Conservation (phyloP, 164 flowering plant species). For the Magnolia kwangsiensis region DNA sequence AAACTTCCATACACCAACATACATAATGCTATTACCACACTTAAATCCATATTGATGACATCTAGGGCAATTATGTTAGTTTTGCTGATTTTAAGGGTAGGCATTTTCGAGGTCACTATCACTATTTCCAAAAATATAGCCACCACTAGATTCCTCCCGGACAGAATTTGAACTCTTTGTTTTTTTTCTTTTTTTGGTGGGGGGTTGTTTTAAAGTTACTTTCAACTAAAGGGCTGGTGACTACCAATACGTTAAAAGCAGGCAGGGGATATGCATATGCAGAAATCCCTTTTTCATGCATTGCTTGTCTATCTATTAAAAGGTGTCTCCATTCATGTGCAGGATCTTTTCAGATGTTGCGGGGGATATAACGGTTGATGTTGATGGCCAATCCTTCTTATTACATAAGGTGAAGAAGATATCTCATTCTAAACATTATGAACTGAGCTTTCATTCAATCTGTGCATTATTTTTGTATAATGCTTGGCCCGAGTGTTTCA, state of each 20-base stretch:
- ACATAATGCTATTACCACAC: no score
- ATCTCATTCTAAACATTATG: neutral
- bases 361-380: slow-evolving; percentile 67
- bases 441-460: neutral
- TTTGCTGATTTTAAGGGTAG: no score
- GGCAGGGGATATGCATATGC: neutral
- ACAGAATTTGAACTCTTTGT: no score
- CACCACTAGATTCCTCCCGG: no score
- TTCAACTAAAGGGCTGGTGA: no score
- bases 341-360: slow-evolving; percentile 79
- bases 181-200: no score
- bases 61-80: no score
- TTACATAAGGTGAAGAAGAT: slow-evolving; percentile 50
- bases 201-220: no score
- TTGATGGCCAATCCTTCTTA: slow-evolving; percentile 60
- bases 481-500: neutral
- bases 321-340: slow-evolving; percentile 14
- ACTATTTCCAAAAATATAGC: no score
- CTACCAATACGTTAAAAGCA: neutral
- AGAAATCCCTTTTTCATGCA: neutral
- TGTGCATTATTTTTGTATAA: neutral
- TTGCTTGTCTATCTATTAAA: neutral
- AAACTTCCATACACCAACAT: no score
- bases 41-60: no score
- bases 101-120: no score